Percentiles rank a stretch among this genome's conserved stretches.
These are phyloP conservation scores for Dactylellina leptospora DNA, from an alignment of 2,329 filamentous ascomycete genomes.

Conservation along the genomic window DNA sequence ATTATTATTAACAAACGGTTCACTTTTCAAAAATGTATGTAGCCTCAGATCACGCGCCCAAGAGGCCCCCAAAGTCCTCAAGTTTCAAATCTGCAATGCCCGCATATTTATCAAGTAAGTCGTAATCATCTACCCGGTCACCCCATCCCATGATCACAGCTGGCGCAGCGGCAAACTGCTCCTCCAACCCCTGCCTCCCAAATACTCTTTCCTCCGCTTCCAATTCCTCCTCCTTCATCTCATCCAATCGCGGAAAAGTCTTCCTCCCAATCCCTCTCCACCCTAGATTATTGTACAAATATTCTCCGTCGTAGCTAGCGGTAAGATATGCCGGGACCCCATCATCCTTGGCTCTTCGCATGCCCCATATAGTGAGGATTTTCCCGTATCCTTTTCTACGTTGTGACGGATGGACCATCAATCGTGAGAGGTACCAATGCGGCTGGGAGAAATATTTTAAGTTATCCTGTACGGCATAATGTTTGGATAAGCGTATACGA, in stretches of 20 bases:
- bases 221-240: slow-evolving; percentile 38
- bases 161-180: slow-evolving; percentile 12
- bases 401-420: slow-evolving; percentile 29
- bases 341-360: slow-evolving; percentile 6
- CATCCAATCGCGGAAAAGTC: slow-evolving; percentile 21
- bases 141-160: slow-evolving; percentile 34
- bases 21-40: not conserved
- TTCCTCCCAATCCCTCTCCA: slow-evolving; percentile 17
- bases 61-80: no score
- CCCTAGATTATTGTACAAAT: slow-evolving; percentile 18
- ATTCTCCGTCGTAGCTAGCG: slow-evolving; percentile 33
- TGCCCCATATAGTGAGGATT: slow-evolving; percentile 24
- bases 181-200: slow-evolving; percentile 21
- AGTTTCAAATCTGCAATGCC: not conserved
- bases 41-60: no score
- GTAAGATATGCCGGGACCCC: slow-evolving; percentile 13
- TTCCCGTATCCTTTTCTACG: slow-evolving; percentile 19
- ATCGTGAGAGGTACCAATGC: slow-evolving; percentile 46
- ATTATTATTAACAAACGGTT: no score
- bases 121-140: not conserved
- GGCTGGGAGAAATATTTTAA: slow-evolving; percentile 6
- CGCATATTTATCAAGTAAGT: slow-evolving; percentile 10
- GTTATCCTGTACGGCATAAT: not conserved
- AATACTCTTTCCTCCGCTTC: slow-evolving; percentile 17
- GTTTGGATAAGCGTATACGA: not conserved